Base-by-base conservation (phyloP, 768 basidiomycete genomes). In the Leccinellum luteum region DNA sequence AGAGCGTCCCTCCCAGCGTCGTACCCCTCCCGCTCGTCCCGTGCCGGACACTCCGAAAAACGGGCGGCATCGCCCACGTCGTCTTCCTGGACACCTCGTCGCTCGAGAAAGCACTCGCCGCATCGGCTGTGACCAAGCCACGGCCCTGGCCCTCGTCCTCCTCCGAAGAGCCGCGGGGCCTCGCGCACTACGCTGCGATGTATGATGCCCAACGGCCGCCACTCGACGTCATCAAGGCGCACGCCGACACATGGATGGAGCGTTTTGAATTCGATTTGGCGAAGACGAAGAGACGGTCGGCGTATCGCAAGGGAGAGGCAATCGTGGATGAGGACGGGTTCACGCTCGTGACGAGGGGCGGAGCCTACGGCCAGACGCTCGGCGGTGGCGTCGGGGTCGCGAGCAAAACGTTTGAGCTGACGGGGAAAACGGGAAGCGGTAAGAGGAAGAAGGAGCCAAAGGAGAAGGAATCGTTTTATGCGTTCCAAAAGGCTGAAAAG, bases 241-340 rank as follows among this genome's bases (percentile, higher is more conserved):
- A 92, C 61, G 92, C 91, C 0, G 91, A 95, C 69, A 83, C 85
- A 3, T 83, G 82, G 27, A 86, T 96, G 71, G 85, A 81, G 31
- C 75, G 84, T 25, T 94, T 85, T 76, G 94, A 96, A 66, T 85
- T 85, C 68, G 64, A 71, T 51, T 50, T 64, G 13, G 81, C 83
- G 28, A 84, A 83, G 71, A 74, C 75, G 60, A 85, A 79, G 68
- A 83, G 82, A 61, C 79, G 81, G 67, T 82, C 84, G 23, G 79
- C 83, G 67, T 91, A 89, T 66, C 80, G 76, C 63, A 91, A 92
- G 68, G 91, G 92, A 21, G 92, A 93, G 66, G 92, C 90, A 6
- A 79, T 96, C 55, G 90, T 96, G 44, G 94, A 98, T 69, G 93
- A 90, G 58, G 94, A 98, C 60, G 94, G 94, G 3, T 98, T 96